Base-by-base conservation (phyloP, 208 protist species). In the Trypanosoma cruzi region DNA sequence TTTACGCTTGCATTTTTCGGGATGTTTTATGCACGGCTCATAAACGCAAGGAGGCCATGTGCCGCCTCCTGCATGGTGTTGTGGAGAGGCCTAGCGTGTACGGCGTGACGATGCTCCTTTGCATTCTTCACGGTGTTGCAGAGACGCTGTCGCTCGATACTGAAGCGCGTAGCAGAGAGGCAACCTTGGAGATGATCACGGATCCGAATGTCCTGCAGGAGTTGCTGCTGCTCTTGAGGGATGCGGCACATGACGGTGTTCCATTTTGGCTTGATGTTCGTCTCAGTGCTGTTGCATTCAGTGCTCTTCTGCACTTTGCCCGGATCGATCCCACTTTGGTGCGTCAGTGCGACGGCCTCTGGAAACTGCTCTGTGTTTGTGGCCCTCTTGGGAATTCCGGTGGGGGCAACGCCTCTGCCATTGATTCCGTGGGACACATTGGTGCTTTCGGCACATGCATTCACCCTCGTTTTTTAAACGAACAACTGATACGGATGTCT, bases 221-320 rank as follows among this genome's bases (percentile, higher is more conserved):
- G 53, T 31, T 88, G 78, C 48, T 66, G 10, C 20, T 70, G 26
- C 4, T 85, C 26, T 61, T 96, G 70, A 74, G 77, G 13, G 86
- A 91, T 59, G 76, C 71, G 7, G 71, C 89, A 42, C 85, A 95
- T 68, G 85, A 95, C 42, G 92, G 88, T 74, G 77, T 88, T n/a
- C 81, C 86, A 14, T 92, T 85, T 52, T 96, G 92, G 88, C 78
- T 96, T 28, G 85, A 93, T 60, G 86, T 92, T 26, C 89, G 92
- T 48, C 62, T 93, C 26, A 88, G 80, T 24, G 84, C 79, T 0
- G 82, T 95, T 32, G 34, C 84, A 40, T 92, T 95, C 62, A 73
- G 74, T 16, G 64, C 80, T 4, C 74, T 96, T 59, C 68, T 91
- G 20, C 79, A 85, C 48, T 81, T 95, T 44, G 82, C 79, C 14